These are phyloP conservation scores for Symbiodinium natans DNA, from an alignment of 73 alveolate species.

Conservation along the genomic window DNA sequence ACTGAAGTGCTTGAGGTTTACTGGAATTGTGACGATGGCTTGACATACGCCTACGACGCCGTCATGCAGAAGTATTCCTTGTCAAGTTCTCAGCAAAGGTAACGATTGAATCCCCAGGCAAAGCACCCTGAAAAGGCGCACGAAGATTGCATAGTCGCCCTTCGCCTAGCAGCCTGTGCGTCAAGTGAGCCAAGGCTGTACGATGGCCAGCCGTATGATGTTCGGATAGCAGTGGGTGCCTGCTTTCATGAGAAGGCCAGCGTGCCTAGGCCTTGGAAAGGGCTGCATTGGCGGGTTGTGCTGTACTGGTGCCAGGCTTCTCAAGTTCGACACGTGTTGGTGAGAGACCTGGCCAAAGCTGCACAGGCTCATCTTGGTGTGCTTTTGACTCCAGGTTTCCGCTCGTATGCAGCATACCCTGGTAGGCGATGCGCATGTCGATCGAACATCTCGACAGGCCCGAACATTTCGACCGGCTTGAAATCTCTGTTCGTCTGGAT, in stretches of 20 bases:
- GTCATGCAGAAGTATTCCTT: constrained; percentile 68
- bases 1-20: constrained; percentile 33
- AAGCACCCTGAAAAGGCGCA: too few species aligned
- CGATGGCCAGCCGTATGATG: constrained; percentile 53
- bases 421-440: constrained; percentile 90
- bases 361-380: constrained; percentile 2
- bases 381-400: background rate
- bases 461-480: background rate
- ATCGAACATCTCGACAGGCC: constrained; percentile 72
- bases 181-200: constrained; percentile 88
- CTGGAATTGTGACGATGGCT: constrained; percentile 71
- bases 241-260: constrained; percentile 87
- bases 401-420: background rate
- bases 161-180: too few species aligned
- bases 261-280: background rate
- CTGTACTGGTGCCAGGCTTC: constrained; percentile 9
- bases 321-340: constrained; percentile 80
- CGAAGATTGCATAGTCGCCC: too few species aligned
- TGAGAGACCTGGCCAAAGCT: constrained; percentile 71
- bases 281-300: background rate
- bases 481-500: background rate
- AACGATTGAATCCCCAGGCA: too few species aligned
- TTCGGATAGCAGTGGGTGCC: constrained; percentile 69
- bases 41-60: constrained; percentile 60
- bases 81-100: constrained; percentile 44